Base-by-base conservation (phyloP, 2,329 filamentous ascomycete genomes). In the Chaetomiaceae sp. region DNA sequence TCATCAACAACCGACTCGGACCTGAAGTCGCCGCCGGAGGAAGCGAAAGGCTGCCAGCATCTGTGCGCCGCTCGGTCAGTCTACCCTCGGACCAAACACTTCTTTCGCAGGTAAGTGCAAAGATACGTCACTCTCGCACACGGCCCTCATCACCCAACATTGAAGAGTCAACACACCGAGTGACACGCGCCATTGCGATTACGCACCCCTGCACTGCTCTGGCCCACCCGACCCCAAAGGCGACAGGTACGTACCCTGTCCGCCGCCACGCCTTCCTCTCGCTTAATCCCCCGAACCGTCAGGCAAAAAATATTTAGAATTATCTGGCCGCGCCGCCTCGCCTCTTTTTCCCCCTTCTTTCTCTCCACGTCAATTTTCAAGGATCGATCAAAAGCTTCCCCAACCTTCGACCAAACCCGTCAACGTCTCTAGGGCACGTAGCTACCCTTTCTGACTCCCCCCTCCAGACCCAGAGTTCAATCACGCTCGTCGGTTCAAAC, bases 361-460 rank as follows among this genome's bases (percentile, higher is more conserved):
- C 61, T 63, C 60, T 64, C 63, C 59, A 59, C 65, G 63, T 67
- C 66, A 69, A 68, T 56, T 64, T 65, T 63, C 62, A 64, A 68
- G 65, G 63, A 70, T 67, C 68, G 65, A 65, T 66, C 63, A 61
- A 54, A 62, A 63, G 57, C 58, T 61, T 61, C 68, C 67, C 67
- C 69, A 71, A 73, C 69, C 71, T 69, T 70, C 68, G 59, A 59
- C 61, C 60, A 64, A 61, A 59, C 59, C 64, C 66, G 59, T 61
- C 64, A 68, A 67, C 68, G 68, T 73, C 73, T 84, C 87, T 91
- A 91, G 88, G 88, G 88, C 88, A 89, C 87, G 75, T 82, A 91
- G 88, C 88, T 88, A 91, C 88, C 88, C 88, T 91, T 31, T 78
- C 73, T 72, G 75, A 75, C 75, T 77, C 79, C 82, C 79, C 80